phyloP scores from a whole-genome alignment of 345 rosid species.

The Noccaea bulbosa region DNA sequence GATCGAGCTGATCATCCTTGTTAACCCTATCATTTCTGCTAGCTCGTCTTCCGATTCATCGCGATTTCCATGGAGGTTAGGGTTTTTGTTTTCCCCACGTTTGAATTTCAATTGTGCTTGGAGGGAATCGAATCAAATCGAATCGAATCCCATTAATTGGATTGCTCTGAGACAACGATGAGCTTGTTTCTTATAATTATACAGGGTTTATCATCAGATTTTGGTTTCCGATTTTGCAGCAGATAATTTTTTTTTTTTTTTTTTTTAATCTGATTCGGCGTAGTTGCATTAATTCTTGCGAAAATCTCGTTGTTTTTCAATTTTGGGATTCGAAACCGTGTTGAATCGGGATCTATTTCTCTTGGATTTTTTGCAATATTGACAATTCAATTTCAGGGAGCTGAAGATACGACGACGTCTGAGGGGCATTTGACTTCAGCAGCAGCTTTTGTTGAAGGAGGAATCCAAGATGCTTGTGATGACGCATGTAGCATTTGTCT shows the following conservation, averaged over 20 bases:
- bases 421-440: slow-evolving; percentile 81
- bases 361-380: neutral
- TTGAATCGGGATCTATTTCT: slow-evolving; percentile 10
- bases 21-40: neutral
- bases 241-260: neutral
- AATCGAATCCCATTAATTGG: neutral
- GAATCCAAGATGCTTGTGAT: slow-evolving; percentile 95
- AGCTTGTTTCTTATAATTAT: neutral
- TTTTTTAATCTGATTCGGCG: slow-evolving; percentile 17
- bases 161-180: neutral
- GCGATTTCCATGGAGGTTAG: slow-evolving; percentile 46
- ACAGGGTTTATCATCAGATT: neutral
- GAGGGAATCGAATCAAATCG: neutral
- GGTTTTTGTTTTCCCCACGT: slow-evolving; percentile 17
- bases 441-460: slow-evolving; percentile 97
- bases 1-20: slow-evolving; percentile 5
- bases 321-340: neutral
- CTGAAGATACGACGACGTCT: slow-evolving; percentile 56
- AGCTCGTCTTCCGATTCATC: slow-evolving; percentile 30
- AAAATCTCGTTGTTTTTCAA: neutral
- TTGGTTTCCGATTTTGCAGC: neutral
- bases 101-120: neutral
- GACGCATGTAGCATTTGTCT: slow-evolving; percentile 99
- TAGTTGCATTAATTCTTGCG: slow-evolving; percentile 1
- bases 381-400: slow-evolving; percentile 43